These are phyloP conservation scores for Ogataea minuta DNA, from an alignment of 805 yeast genomes.

Conservation along the genomic window DNA sequence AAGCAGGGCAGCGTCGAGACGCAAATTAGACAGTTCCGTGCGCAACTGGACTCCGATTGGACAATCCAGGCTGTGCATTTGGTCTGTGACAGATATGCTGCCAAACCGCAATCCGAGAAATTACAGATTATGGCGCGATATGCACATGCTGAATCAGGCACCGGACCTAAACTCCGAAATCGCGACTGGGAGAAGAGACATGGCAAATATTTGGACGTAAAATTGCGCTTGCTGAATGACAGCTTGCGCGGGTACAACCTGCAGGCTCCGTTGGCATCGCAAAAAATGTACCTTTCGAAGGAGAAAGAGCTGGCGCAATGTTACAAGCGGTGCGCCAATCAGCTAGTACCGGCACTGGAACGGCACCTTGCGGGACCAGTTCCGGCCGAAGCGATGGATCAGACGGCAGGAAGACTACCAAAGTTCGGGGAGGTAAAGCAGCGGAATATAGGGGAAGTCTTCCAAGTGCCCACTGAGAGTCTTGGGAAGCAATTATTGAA, in stretches of 20 bases:
- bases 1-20: constrained; percentile 57
- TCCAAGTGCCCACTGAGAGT: constrained; percentile 32
- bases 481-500: constrained; percentile 28
- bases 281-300: constrained; percentile 47
- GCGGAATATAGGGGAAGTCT: constrained; percentile 17
- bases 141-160: constrained; percentile 21
- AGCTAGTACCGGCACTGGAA: constrained; percentile 22
- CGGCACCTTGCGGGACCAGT: constrained; percentile 20
- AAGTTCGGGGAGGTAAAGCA: constrained; percentile 24
- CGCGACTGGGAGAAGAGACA: constrained; percentile 40
- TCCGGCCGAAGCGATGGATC: neutral
- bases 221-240: constrained; percentile 44
- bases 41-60: constrained; percentile 43
- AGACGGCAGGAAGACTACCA: neutral
- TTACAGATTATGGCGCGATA: constrained; percentile 15
- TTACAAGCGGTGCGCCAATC: constrained; percentile 34
- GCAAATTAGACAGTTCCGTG: constrained; percentile 48
- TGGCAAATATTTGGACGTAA: constrained; percentile 31
- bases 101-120: constrained; percentile 17
- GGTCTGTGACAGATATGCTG: constrained; percentile 30
- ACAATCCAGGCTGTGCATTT: constrained; percentile 30
- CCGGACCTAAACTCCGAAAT: constrained; percentile 20
- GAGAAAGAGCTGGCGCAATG: constrained; percentile 44
- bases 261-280: constrained; percentile 62
- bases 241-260: constrained; percentile 56